Evolutionary conservation across 805 yeast species (phyloP), one percentile per base, ranked within the genome.

Genomic region (Metahyphopichia silvanorum): DNA sequence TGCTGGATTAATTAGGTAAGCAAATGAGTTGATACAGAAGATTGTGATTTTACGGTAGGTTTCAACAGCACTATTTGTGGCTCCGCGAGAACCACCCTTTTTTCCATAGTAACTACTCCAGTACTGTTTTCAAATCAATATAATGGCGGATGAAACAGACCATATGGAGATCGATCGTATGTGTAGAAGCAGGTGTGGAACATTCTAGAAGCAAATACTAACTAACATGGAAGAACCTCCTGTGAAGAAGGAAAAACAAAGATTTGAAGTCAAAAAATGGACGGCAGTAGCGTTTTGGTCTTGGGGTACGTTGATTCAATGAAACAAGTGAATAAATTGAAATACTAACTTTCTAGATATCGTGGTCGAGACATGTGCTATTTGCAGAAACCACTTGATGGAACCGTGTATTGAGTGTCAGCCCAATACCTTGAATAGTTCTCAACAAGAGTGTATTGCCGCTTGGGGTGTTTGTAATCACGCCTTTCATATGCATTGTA

Each of bases 261-360:
- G 86, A 48, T 89, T 93, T 49, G 97, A 91, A 56, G 89, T 93
- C 25, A 86, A 87, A 55, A 93, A 89, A 68, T 91, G 98, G 98
- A 88, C 96, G 10, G 98, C 98, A 0, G 98, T 93, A 30, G 98
- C 98, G n/a, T 87, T 93, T 56, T 93, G 99, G 99, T 87, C 97
- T 1, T 93, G 98, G 98, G 96, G 74, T 64, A 68, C 53, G 66
- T 68, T 37, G 49, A 51, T 19, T 5, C 12, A 13, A 6, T 5
- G 14, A 13, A 6, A 10, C 13, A 19, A 12, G 21, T 7, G 9
- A 29, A 21, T 9, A 10, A 5, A 16, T 18, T 20, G 12, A 22
- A 10, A 3, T 46, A 46, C 53, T 53, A 46, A 46, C 47, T 14
- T 34, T 21, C 39, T n/a, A 66, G 76, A 87, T 62, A 84, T 87